Conservation (phyloP, 768 basidiomycete genomes). For the Sporobolomyces phaffii region DNA sequence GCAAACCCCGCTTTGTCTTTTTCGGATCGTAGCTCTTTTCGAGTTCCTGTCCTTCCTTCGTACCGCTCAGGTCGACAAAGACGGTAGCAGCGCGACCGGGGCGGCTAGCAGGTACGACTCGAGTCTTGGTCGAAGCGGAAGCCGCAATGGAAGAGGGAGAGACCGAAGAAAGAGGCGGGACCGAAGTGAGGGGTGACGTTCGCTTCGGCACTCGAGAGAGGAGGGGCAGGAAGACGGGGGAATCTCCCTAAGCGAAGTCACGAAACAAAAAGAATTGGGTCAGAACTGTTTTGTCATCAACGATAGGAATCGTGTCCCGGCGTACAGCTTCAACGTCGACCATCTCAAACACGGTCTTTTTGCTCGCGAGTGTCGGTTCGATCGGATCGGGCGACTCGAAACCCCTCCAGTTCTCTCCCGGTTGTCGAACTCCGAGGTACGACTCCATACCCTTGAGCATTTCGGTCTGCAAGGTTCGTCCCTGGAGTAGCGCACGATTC, state of each 20-base stretch:
- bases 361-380: slow-evolving; percentile 7
- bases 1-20: slow-evolving; percentile 21
- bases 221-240: slow-evolving; percentile 34
- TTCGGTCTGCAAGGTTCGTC: slow-evolving; percentile 66
- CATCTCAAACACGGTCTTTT: slow-evolving; percentile 36
- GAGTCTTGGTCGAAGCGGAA: not conserved
- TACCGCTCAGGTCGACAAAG: slow-evolving; percentile 26
- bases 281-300: too few species aligned
- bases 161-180: slow-evolving; percentile 2
- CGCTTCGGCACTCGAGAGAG: slow-evolving; percentile 18
- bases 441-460: slow-evolving; percentile 76
- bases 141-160: not conserved
- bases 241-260: slow-evolving; percentile 7
- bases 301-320: too few species aligned
- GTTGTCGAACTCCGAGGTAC: slow-evolving; percentile 56
- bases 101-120: slow-evolving; percentile 24
- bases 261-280: not conserved
- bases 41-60: slow-evolving; percentile 7
- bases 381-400: slow-evolving; percentile 25
- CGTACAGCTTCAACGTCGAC: slow-evolving; percentile 36
- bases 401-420: slow-evolving; percentile 28
- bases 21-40: slow-evolving; percentile 6
- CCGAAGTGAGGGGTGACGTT: not conserved
- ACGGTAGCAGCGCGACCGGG: slow-evolving; percentile 28
- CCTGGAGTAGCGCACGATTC: slow-evolving; percentile 52